Base-by-base conservation (phyloP, 352 stramenopile genomes). In the Phytophthora aleatoria region DNA sequence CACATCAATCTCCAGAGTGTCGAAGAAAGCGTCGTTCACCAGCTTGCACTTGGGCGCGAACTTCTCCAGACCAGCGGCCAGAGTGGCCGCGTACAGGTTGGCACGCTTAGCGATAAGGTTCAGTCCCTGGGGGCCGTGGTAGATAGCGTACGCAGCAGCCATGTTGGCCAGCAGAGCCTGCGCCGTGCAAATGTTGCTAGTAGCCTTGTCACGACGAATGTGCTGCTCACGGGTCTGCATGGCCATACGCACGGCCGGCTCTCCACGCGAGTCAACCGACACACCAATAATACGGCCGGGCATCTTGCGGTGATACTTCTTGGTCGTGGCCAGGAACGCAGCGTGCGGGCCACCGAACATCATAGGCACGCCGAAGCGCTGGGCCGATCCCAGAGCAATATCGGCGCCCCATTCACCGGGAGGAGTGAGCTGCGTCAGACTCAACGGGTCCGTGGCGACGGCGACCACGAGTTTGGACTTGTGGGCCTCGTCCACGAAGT, bases 201-300 rank as follows among this genome's bases (percentile, higher is more conserved):
- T 99, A 5, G 98, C 98, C 83, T 99, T 99, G 80, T 99, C 97
- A 56, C 98, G 92, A 60, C 96, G 92, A 75, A 99, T 99, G 79
- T 99, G 97, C 74, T 98, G 94, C 75, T 99, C 98, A 57, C 98
- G 92, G 7, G 98, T 99, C 84, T 99, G 98, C 96, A 99, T 99
- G 16, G 98, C 97, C 97, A 99, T 99, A 27, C 98, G 91, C 43
- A 99, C 79, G 38, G 91, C 96, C 0, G 86, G 93, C 61, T 99
- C 98, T 28, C 97, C 96, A n/a, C 92, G 77, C 12, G 92, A 89
- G 74, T 99, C 98, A 48, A 98, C 89, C 7, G 96, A 99, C 10
- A 99, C 97, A 50, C 98, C 98, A 64, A 99, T 99, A 69, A 99
- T 99, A 52, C 98, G 88, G 12, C 97, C 98, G 10, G 97, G 97